Conservation (phyloP, 23 red algal species). For the Cyanidioschyzon merolae region DNA sequence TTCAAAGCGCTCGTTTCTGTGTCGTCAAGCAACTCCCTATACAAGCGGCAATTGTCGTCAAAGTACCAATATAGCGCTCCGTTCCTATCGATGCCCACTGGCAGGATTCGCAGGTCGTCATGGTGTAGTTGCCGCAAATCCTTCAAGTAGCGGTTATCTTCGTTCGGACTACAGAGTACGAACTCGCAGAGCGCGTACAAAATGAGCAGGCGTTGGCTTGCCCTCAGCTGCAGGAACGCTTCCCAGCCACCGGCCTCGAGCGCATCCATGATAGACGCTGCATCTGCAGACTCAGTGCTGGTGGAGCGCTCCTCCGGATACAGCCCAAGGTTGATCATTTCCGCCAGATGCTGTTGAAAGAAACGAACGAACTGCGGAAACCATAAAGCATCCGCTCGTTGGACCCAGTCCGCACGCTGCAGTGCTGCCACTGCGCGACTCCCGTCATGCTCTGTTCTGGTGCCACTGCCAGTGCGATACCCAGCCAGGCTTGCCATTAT, state of each 20-base stretch:
- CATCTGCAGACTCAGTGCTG: not conserved
- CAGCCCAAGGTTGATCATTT: not conserved
- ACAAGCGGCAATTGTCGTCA: conserved; percentile 14
- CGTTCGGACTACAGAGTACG: not conserved
- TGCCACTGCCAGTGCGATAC: not conserved
- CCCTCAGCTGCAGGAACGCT: conserved; percentile 9
- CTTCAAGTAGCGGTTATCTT: not conserved
- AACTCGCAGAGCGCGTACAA: conserved; percentile 16
- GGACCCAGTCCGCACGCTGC: conserved; percentile 5
- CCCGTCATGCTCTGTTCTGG: not conserved
- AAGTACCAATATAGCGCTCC: conserved; percentile 5
- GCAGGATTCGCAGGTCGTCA: conserved; percentile 7
- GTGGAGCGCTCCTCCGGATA: not conserved
- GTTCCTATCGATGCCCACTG: conserved; percentile 1
- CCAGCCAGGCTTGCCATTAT: not conserved
- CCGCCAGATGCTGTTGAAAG: not conserved
- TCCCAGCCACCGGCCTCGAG: conserved; percentile 14
- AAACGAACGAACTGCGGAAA: not conserved
- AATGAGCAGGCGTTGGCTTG: not conserved
- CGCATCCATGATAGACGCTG: not conserved
- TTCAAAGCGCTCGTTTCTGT: not conserved
- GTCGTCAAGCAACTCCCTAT: not conserved
- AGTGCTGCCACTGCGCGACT: not conserved
- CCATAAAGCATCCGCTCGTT: conserved; percentile 6
- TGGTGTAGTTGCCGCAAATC: conserved; percentile 10